Conservation (phyloP, 306 rosid species). For the Casuarina cunninghamiana region DNA sequence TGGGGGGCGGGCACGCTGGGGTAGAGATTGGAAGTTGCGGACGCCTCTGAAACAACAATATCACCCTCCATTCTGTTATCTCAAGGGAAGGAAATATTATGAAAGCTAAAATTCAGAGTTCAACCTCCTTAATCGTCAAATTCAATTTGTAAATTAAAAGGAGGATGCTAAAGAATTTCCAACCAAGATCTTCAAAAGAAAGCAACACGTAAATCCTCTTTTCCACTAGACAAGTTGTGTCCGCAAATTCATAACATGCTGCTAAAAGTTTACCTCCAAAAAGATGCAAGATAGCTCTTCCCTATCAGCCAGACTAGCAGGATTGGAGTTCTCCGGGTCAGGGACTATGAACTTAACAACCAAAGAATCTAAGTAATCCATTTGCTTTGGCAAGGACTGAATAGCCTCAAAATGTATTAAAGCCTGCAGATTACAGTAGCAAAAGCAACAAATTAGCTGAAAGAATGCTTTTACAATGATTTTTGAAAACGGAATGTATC, state of each 20-base stretch:
- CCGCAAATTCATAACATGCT: not conserved
- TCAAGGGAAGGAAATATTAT: not conserved
- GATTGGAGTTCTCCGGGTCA: slow-evolving; percentile 50
- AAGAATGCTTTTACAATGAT: slow-evolving; percentile 2
- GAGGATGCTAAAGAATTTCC: not conserved
- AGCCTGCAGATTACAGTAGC: slow-evolving; percentile 54
- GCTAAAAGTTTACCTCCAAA: slow-evolving; percentile 61
- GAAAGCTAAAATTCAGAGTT: not conserved
- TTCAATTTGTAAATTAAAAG: not conserved
- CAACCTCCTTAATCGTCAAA: not conserved
- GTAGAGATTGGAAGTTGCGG: too few species aligned
- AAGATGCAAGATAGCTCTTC: slow-evolving; percentile 89
- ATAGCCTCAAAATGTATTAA: slow-evolving; percentile 87
- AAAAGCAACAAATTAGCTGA: slow-evolving; percentile 12
- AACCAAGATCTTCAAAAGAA: not conserved
- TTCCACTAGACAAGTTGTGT: not conserved
- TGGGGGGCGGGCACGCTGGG: too few species aligned
- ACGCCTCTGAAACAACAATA: not conserved
- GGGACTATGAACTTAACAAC: slow-evolving; percentile 77
- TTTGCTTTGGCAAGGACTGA: slow-evolving; percentile 67
- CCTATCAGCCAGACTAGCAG: slow-evolving; percentile 65
- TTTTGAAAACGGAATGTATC: not conserved
- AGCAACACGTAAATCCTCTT: not conserved
- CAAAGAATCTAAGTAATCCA: slow-evolving; percentile 71
- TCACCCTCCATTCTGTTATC: not conserved